Evolutionary conservation across 2,329 filamentous ascomycete species (phyloP).

Genomic region (Colletotrichum neosansevieriae): DNA sequence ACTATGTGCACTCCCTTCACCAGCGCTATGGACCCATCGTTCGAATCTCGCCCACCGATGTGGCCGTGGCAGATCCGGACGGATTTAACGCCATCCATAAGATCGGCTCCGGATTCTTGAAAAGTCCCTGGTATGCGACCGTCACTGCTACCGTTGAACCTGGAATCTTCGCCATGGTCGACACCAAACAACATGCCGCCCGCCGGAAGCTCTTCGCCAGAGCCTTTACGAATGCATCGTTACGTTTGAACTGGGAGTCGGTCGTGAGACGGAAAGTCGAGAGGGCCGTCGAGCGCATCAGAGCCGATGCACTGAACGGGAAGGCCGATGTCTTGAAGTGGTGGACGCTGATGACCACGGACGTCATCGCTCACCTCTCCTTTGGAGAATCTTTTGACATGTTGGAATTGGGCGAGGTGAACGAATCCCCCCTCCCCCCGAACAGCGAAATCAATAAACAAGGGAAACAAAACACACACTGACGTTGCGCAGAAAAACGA

Average conservation of each 20-base stretch:
- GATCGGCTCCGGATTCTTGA: constrained; percentile 44
- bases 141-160: constrained; percentile 36
- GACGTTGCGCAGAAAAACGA: constrained; percentile 6
- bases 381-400: constrained; percentile 68
- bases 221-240: constrained; percentile 52
- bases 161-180: constrained; percentile 23
- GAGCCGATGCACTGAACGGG: constrained; percentile 54
- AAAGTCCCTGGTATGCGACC: constrained; percentile 43
- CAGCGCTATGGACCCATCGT: constrained; percentile 55
- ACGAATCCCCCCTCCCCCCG: too few relatives aligned
- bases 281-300: constrained; percentile 58
- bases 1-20: constrained; percentile 68
- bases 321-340: constrained; percentile 64
- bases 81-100: constrained; percentile 49
- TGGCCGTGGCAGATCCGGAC: constrained; percentile 43
- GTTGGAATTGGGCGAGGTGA: constrained; percentile 62
- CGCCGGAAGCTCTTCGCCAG: constrained; percentile 56
- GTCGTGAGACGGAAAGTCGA: constrained; percentile 52
- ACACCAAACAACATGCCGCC: constrained; percentile 17
- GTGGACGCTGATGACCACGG: constrained; percentile 66
- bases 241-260: constrained; percentile 47
- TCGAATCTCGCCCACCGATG: constrained; percentile 43
- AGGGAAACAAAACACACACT: not conserved
- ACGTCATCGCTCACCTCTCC: constrained; percentile 64
- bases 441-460: too few relatives aligned